Evolutionary conservation across 352 stramenopile species (phyloP).

Genomic region (Globisporangium cederbergense): DNA sequence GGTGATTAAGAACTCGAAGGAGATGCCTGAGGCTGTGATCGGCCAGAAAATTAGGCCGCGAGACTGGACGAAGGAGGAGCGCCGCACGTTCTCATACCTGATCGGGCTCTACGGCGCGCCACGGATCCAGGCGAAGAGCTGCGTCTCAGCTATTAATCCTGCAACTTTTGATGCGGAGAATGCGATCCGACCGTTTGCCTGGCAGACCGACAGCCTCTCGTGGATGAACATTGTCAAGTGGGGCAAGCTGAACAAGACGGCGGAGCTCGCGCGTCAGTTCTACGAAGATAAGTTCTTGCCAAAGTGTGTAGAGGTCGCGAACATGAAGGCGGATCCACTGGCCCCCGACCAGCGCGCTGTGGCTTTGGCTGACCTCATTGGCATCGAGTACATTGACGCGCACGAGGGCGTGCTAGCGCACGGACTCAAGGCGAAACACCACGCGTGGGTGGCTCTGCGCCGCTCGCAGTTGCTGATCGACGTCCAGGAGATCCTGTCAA

Average conservation of each 20-base stretch:
- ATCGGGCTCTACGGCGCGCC: constrained; percentile 71
- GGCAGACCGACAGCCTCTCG: constrained; percentile 77
- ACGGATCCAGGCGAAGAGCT: constrained; percentile 68
- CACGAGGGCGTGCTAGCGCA: constrained; percentile 81
- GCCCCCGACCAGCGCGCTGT: constrained; percentile 71
- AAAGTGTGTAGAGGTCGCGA: constrained; percentile 72
- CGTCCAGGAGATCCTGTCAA: constrained; percentile 56
- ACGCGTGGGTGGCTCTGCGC: constrained; percentile 78
- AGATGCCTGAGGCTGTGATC: constrained; percentile 53
- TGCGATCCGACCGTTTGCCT: constrained; percentile 51
- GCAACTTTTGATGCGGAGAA: constrained; percentile 30
- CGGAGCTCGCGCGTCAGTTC: constrained; percentile 48
- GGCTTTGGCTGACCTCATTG: constrained; percentile 70
- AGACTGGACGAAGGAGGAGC: constrained; percentile 87
- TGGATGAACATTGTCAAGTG: constrained; percentile 83
- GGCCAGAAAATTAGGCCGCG: constrained; percentile 68
- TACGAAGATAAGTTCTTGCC: constrained; percentile 74
- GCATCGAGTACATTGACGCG: constrained; percentile 85
- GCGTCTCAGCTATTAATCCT: constrained; percentile 28
- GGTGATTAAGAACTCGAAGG: constrained; percentile 58
- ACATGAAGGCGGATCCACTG: constrained; percentile 77
- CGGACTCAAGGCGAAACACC: constrained; percentile 82
- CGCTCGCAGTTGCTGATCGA: constrained; percentile 72
- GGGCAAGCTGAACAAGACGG: constrained; percentile 83
- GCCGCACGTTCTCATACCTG: constrained; percentile 75